Percentiles rank a stretch among this genome's conserved stretches.
phyloP scores from a whole-genome alignment of 345 rosid genomes.

The Clarkia xantiana region DNA sequence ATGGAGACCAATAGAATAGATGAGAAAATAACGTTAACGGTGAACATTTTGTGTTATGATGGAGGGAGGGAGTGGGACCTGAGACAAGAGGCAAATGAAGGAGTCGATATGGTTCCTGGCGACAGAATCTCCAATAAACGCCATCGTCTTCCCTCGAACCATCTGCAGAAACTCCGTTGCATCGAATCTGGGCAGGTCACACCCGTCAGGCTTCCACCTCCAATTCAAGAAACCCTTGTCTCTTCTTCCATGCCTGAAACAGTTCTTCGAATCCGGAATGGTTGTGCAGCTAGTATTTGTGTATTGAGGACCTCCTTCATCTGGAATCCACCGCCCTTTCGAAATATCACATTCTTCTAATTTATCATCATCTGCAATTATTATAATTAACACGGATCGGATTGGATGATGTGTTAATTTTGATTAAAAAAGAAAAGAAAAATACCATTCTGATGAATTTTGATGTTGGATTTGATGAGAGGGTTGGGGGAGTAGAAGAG shows the following conservation, averaged over 20 bases:
- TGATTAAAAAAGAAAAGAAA: background rate
- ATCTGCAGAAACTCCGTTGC: constrained; percentile 30
- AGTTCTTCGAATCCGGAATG: constrained; percentile 59
- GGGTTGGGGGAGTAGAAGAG: constrained; percentile 44
- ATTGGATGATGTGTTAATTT: background rate
- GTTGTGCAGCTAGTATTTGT: constrained; percentile 59
- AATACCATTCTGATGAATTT: constrained; percentile 14
- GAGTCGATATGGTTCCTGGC: constrained; percentile 86
- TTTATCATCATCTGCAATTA: constrained; percentile 3
- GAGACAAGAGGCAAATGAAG: constrained; percentile 65
- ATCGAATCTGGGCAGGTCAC: constrained; percentile 58
- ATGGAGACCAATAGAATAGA: too few species aligned
- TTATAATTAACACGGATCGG: background rate
- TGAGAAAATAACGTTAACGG: too few species aligned
- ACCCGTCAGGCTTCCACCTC: constrained; percentile 81
- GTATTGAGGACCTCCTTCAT: constrained; percentile 29
- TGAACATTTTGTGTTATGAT: too few species aligned
- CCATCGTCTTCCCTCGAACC: constrained; percentile 61
- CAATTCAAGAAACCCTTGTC: constrained; percentile 60
- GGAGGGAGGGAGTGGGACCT: constrained; percentile 23
- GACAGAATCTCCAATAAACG: constrained; percentile 76
- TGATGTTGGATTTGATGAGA: constrained; percentile 16
- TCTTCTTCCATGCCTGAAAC: constrained; percentile 52
- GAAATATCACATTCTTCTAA: constrained; percentile 38
- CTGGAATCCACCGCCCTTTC: constrained; percentile 60